phyloP scores from a whole-genome alignment of 2,329 filamentous ascomycete species.

The Penicillium sp. region DNA sequence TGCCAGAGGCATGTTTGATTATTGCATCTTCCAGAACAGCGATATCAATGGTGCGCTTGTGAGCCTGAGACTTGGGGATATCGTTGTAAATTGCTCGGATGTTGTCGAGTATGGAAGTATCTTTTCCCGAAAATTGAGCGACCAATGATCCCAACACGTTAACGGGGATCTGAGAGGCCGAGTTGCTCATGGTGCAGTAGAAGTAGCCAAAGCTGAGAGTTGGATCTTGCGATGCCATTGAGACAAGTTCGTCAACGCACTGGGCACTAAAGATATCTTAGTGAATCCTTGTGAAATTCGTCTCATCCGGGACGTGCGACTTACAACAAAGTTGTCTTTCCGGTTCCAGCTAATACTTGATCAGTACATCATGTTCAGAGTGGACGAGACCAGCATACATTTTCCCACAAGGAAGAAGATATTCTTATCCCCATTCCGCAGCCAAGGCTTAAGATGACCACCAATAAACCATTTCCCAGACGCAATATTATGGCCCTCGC shows the following conservation, averaged over 20 bases:
- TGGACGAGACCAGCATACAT: slow-evolving; percentile 12
- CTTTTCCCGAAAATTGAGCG: slow-evolving; percentile 13
- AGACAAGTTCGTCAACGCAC: slow-evolving; percentile 13
- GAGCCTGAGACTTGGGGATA: slow-evolving; percentile 12
- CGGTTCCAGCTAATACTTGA: slow-evolving; percentile 15
- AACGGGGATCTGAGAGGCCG: slow-evolving; percentile 12
- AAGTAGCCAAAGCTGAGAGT: slow-evolving; percentile 16
- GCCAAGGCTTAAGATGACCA: slow-evolving; percentile 12
- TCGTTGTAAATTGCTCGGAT: slow-evolving; percentile 13
- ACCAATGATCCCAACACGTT: slow-evolving; percentile 21
- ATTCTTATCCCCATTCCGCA: slow-evolving; percentile 1
- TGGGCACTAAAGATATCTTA: slow-evolving; percentile 9
- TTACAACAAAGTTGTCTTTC: slow-evolving; percentile 23
- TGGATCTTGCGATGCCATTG: slow-evolving; percentile 5
- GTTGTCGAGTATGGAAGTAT: slow-evolving; percentile 11
- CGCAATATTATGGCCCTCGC: slow-evolving; percentile 3
- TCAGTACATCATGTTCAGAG: not conserved
- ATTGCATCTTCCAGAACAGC: slow-evolving; percentile 18
- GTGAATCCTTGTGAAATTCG: not conserved
- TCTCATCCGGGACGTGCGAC: not conserved
- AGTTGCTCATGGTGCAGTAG: slow-evolving; percentile 19
- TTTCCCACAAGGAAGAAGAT: slow-evolving; percentile 19
- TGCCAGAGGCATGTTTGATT: slow-evolving; percentile 4
- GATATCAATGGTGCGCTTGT: slow-evolving; percentile 12
- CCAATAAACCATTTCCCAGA: slow-evolving; percentile 21